Evolutionary conservation across 1,139 yeast genomes (phyloP).

Genomic region (Protomyces gravidus): DNA sequence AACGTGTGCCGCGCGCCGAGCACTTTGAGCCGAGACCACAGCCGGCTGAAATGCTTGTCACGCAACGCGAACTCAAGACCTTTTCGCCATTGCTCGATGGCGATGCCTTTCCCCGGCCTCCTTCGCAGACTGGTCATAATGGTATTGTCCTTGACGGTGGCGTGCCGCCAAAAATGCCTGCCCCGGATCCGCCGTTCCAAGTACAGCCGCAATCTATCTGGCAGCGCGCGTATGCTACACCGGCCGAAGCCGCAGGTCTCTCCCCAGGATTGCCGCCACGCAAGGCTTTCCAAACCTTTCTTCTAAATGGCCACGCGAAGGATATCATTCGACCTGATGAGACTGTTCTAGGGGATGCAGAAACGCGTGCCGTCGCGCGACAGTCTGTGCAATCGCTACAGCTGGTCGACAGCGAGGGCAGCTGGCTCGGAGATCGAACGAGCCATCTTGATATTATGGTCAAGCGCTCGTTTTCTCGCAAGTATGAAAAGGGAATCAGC

Average conservation of each 20-base stretch:
- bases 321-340: neutral
- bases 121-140: neutral
- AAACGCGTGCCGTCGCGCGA: neutral
- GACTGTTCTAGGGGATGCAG: neutral
- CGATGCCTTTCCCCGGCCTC: conserved; percentile 10
- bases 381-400: conserved; percentile 16
- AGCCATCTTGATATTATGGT: conserved; percentile 12
- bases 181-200: neutral
- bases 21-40: neutral
- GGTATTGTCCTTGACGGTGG: neutral
- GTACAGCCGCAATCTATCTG: neutral
- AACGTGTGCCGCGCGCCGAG: neutral
- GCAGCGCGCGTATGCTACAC: neutral
- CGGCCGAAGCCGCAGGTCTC: neutral
- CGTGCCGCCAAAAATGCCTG: neutral
- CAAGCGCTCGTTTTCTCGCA: conserved; percentile 19
- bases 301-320: neutral
- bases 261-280: neutral
- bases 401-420: conserved; percentile 13
- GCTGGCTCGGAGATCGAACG: conserved; percentile 8
- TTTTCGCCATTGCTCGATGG: conserved; percentile 20
- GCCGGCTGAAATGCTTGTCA: neutral
- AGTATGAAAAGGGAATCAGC: neutral
- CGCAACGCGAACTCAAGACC: neutral
- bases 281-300: too few relatives aligned